These are phyloP conservation scores for Globisporangium mamillatum DNA, from an alignment of 352 stramenopile genomes.

Conservation along the genomic window DNA sequence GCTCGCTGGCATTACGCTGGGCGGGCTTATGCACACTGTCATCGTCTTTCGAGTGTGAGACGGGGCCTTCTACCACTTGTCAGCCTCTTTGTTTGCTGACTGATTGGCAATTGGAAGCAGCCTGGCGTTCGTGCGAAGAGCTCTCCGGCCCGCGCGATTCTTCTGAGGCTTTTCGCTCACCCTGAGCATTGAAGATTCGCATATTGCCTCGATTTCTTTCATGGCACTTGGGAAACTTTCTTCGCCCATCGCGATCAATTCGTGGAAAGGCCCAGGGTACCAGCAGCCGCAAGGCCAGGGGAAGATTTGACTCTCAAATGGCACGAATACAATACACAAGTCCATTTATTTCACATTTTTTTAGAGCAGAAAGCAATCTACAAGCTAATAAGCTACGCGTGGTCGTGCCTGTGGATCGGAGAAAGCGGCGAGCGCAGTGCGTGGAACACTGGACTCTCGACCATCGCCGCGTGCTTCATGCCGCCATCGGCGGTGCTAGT, in stretches of 20 bases:
- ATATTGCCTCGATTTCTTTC: background rate
- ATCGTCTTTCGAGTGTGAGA: background rate
- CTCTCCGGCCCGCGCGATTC: background rate
- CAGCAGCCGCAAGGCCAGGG: background rate
- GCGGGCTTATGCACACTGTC: background rate
- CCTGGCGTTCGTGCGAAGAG: background rate
- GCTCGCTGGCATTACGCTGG: background rate
- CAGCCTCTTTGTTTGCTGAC: background rate
- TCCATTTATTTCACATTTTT: background rate
- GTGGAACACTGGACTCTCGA: slow-evolving; percentile 10
- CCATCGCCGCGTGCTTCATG: background rate
- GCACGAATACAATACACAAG: background rate
- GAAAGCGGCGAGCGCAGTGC: slow-evolving; percentile 11
- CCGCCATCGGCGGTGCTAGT: background rate
- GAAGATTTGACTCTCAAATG: background rate
- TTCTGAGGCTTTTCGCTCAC: background rate
- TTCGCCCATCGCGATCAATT: background rate
- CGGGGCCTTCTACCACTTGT: no score
- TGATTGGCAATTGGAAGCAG: background rate
- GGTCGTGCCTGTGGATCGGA: slow-evolving; percentile 6
- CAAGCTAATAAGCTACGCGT: background rate
- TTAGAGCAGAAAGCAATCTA: background rate
- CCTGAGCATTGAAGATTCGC: background rate
- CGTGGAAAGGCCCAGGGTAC: background rate
- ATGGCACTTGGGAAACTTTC: background rate